Percentiles rank a stretch among this genome's conserved stretches.
phyloP scores from a whole-genome alignment of 495 filamentous ascomycete genomes.

The Amphirosellinia nigrospora region DNA sequence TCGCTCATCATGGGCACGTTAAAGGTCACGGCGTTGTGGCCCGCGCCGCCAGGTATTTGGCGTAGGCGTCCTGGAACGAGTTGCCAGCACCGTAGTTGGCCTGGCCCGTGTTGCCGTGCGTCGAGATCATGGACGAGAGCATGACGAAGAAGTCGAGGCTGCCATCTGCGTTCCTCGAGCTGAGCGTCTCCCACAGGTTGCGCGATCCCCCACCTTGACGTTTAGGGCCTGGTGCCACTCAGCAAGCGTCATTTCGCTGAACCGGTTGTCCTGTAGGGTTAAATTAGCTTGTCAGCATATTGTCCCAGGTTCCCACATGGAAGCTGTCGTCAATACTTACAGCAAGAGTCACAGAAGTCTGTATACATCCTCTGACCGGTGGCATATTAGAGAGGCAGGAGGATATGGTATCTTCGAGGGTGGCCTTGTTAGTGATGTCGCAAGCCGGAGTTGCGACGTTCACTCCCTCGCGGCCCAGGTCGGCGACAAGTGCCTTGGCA shows the following conservation, averaged over 20 bases:
- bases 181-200: slow-evolving; percentile 54
- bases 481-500: not conserved
- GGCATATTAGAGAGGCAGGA: not conserved
- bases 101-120: slow-evolving; percentile 55
- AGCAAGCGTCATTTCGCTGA: slow-evolving; percentile 31
- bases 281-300: not conserved
- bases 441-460: not conserved
- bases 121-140: slow-evolving; percentile 47
- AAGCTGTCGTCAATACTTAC: not conserved
- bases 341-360: not conserved
- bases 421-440: not conserved
- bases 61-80: slow-evolving; percentile 54
- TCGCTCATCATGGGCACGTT: slow-evolving; percentile 20
- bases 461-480: not conserved
- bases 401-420: not conserved
- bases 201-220: slow-evolving; percentile 50
- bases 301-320: not conserved
- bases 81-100: slow-evolving; percentile 62
- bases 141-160: slow-evolving; percentile 31
- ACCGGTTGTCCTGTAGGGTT: slow-evolving; percentile 15
- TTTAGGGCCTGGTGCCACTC: slow-evolving; percentile 39
- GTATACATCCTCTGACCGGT: not conserved
- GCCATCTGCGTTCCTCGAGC: slow-evolving; percentile 10
- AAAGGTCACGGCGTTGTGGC: slow-evolving; percentile 2
- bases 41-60: slow-evolving; percentile 27